Evolutionary conservation across 305 asterid genomes (phyloP).

Genomic region (Ilex paraguariensis): DNA sequence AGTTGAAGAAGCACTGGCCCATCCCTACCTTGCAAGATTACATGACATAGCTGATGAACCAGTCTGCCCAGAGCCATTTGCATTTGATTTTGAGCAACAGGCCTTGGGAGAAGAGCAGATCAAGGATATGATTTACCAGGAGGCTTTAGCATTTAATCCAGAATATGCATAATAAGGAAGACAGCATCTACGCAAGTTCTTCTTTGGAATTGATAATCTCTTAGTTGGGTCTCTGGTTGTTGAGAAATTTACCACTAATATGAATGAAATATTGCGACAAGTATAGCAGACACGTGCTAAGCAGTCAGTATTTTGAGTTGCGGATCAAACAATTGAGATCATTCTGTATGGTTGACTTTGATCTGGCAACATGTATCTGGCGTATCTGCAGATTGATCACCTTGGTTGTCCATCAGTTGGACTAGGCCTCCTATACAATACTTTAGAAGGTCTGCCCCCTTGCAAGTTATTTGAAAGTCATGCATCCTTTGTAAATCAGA

Average conservation of each 20-base stretch:
- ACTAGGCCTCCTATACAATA: too few species aligned
- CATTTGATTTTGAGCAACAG: conserved; percentile 78
- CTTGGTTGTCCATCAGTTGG: too few species aligned
- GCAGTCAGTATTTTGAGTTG: not conserved
- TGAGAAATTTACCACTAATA: too few species aligned
- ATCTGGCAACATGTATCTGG: too few species aligned
- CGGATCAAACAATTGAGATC: not conserved
- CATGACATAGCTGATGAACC: conserved; percentile 90
- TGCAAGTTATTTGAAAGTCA: too few species aligned
- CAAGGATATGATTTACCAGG: conserved; percentile 83
- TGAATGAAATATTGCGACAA: too few species aligned
- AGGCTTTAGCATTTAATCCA: conserved; percentile 70
- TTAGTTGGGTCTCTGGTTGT: too few species aligned
- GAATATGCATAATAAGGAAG: conserved; percentile 28
- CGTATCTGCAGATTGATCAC: too few species aligned
- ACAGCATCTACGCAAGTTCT: not conserved
- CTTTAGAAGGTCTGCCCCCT: too few species aligned
- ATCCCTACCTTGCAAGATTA: conserved; percentile 72
- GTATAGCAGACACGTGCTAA: not conserved
- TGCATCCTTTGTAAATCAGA: too few species aligned
- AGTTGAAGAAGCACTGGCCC: conserved; percentile 83
- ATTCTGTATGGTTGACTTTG: too few species aligned
- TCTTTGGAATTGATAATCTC: too few species aligned
- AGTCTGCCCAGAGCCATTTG: conserved; percentile 52
- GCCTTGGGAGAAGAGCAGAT: conserved; percentile 77